Conservation (phyloP, 176 grass and related monocot species). For the Lolium rigidum region DNA sequence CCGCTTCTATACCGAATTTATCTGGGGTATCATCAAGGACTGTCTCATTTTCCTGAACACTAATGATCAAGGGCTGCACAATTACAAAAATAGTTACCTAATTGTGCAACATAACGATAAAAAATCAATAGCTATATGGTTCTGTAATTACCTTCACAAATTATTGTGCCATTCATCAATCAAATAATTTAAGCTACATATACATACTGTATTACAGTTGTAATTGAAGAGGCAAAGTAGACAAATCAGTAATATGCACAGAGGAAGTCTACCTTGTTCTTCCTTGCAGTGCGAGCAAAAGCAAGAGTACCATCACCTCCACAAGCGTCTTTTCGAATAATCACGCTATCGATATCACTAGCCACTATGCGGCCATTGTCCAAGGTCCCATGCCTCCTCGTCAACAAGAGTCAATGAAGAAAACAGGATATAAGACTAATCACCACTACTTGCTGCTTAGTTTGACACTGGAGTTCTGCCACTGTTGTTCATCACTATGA, state of each 20-base stretch:
- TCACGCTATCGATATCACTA: constrained; percentile 80
- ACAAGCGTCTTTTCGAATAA: constrained; percentile 84
- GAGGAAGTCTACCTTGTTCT: constrained; percentile 58
- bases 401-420: constrained; percentile 26
- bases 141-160: background rate
- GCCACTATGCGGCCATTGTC: constrained; percentile 57
- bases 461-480: background rate
- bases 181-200: background rate
- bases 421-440: constrained; percentile 1
- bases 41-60: constrained; percentile 88
- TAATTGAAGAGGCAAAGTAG: background rate
- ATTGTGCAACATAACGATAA: background rate
- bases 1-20: constrained; percentile 70
- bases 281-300: constrained; percentile 64
- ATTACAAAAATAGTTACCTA: background rate
- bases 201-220: background rate
- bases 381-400: constrained; percentile 36
- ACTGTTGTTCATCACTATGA: constrained; percentile 22
- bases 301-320: constrained; percentile 83
- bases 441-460: background rate
- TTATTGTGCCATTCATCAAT: background rate
- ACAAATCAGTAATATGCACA: background rate
- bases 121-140: background rate
- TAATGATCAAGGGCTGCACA: constrained; percentile 89
- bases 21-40: constrained; percentile 90